A percentile compares a stretch with the other conserved stretches of the same genome.
Evolutionary conservation across 1,284 basidiomycete genomes (phyloP).

Genomic region (Hemileia vastatrix): DNA sequence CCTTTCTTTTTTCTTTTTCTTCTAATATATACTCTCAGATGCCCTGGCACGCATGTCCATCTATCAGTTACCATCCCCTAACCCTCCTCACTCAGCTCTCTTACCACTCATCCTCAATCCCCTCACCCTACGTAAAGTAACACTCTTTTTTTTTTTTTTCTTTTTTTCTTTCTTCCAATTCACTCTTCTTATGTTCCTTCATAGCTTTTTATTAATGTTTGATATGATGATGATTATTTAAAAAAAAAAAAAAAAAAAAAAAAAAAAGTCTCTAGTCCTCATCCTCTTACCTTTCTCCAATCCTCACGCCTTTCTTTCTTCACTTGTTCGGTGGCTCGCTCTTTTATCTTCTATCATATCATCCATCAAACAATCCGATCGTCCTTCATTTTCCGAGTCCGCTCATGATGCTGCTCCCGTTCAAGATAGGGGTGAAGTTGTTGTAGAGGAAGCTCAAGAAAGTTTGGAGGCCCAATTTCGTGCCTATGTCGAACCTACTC

Average conservation of each 20-base stretch:
- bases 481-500: slow-evolving; percentile 8
- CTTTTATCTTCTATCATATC: slow-evolving; percentile 19
- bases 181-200: not conserved
- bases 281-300: slow-evolving; percentile 22
- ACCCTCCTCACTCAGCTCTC: slow-evolving; percentile 25
- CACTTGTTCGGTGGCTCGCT: slow-evolving; percentile 18
- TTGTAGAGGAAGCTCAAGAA: slow-evolving; percentile 18
- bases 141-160: not conserved
- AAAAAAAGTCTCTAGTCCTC: slow-evolving; percentile 17
- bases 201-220: too few relatives aligned
- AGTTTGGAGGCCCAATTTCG: slow-evolving; percentile 14
- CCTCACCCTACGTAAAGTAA: slow-evolving; percentile 27
- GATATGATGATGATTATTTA: not conserved
- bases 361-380: slow-evolving; percentile 15
- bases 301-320: slow-evolving; percentile 20
- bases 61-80: slow-evolving; percentile 16
- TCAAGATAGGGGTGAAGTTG: slow-evolving; percentile 14
- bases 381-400: slow-evolving; percentile 10
- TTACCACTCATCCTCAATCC: slow-evolving; percentile 25
- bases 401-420: not conserved
- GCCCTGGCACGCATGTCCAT: slow-evolving; percentile 22
- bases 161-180: not conserved
- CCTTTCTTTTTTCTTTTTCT: slow-evolving; percentile 7
- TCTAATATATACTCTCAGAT: slow-evolving; percentile 15
- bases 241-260: not conserved